Percentiles rank a stretch among this genome's conserved stretches.
These are phyloP conservation scores for Tolypocladium ovalisporum DNA, from an alignment of 2,329 filamentous ascomycete genomes.

Conservation along the genomic window DNA sequence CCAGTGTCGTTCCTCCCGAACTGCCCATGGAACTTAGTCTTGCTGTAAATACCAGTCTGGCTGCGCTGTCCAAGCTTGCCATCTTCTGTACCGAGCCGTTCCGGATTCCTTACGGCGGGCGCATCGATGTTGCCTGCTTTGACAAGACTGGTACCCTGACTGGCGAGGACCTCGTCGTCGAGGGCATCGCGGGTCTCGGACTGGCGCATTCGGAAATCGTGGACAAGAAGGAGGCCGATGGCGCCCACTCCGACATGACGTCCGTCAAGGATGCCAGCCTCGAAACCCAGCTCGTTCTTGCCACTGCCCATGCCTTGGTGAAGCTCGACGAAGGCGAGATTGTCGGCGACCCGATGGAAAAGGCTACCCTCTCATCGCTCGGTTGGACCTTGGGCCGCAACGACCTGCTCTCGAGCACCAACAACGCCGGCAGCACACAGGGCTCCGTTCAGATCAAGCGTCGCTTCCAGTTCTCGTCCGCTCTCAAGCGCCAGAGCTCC, in stretches of 20 bases:
- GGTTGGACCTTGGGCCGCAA: slow-evolving; percentile 90
- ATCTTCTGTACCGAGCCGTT: slow-evolving; percentile 99
- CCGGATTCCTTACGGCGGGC: slow-evolving; percentile 90
- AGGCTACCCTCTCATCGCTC: slow-evolving; percentile 79
- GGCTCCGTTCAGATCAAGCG: slow-evolving; percentile 90
- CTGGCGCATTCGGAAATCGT: slow-evolving; percentile 57
- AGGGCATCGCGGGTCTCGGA: slow-evolving; percentile 84
- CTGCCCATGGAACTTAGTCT: slow-evolving; percentile 96
- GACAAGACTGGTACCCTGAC: slow-evolving; percentile 98
- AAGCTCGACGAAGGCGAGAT: slow-evolving; percentile 95
- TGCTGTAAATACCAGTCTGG: slow-evolving; percentile 94
- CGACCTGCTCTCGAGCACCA: slow-evolving; percentile 62
- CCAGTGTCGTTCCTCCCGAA: slow-evolving; percentile 95
- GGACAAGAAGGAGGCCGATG: slow-evolving; percentile 59
- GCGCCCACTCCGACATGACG: slow-evolving; percentile 70
- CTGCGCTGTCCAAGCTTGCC: slow-evolving; percentile 85
- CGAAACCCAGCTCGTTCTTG: slow-evolving; percentile 85
- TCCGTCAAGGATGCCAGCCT: slow-evolving; percentile 59
- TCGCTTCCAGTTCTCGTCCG: slow-evolving; percentile 96
- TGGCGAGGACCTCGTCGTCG: slow-evolving; percentile 91
- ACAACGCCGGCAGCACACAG: slow-evolving; percentile 22
- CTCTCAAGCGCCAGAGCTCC: slow-evolving; percentile 90
- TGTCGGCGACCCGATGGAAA: slow-evolving; percentile 98
- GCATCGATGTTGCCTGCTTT: slow-evolving; percentile 93
- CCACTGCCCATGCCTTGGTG: slow-evolving; percentile 89